A percentile compares a stretch with the other conserved stretches of the same genome.
Conservation (phyloP, 352 stramenopile species). For the Aphanomyces astaci region DNA sequence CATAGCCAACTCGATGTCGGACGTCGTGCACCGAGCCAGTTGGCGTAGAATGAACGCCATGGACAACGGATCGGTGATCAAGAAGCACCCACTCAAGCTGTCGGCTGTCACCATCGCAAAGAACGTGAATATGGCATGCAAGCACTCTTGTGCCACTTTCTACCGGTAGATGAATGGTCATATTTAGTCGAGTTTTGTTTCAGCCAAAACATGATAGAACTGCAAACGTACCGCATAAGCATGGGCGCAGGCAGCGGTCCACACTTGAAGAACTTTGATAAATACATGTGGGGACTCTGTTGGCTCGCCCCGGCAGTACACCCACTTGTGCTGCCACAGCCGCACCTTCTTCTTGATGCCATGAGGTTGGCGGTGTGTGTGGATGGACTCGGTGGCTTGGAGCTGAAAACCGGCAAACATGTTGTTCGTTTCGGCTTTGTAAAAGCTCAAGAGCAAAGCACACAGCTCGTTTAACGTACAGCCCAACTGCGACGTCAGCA, state of each 20-base stretch:
- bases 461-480: background rate
- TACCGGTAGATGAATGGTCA: background rate
- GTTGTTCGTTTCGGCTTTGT: background rate
- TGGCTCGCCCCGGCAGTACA: background rate
- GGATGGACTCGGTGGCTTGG: background rate
- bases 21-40: background rate
- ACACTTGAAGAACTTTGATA: background rate
- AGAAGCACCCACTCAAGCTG: background rate
- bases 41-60: background rate
- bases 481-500: background rate
- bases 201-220: background rate
- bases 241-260: background rate
- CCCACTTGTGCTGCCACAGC: background rate
- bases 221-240: background rate
- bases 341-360: background rate
- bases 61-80: background rate
- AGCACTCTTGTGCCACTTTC: background rate
- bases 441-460: background rate
- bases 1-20: background rate
- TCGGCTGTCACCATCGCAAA: background rate
- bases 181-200: too few species aligned
- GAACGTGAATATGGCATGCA: background rate
- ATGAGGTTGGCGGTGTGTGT: background rate
- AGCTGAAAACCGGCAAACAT: background rate
- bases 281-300: background rate